Evolutionary conservation across 805 yeast species (phyloP).

Genomic region (Metschnikowia anglica): DNA sequence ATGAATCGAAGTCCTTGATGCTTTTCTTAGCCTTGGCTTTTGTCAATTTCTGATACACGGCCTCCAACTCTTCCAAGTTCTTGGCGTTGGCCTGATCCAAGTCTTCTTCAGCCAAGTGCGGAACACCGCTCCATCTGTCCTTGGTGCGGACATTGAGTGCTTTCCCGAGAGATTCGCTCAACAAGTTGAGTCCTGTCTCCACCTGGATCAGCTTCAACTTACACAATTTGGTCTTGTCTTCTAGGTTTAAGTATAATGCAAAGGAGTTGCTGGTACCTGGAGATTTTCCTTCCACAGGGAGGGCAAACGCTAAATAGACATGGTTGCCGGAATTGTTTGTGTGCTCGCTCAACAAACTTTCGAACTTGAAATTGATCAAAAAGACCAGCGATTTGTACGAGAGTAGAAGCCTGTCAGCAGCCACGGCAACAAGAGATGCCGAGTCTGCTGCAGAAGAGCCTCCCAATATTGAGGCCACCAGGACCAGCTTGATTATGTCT

Average conservation of each 20-base stretch:
- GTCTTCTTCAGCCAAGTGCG: conserved; percentile 24
- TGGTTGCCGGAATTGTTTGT: conserved; percentile 29
- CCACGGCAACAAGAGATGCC: conserved; percentile 39
- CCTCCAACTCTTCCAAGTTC: conserved; percentile 18
- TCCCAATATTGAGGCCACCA: conserved; percentile 21
- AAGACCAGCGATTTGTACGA: conserved; percentile 40
- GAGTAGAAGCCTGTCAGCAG: conserved; percentile 48
- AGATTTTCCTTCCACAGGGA: conserved; percentile 45
- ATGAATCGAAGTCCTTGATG: conserved; percentile 21
- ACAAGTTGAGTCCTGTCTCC: conserved; percentile 64
- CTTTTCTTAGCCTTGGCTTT: conserved; percentile 6
- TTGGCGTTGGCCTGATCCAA: conserved; percentile 19
- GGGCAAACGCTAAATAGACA: conserved; percentile 20
- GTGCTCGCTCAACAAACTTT: conserved; percentile 37
- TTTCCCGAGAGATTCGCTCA: conserved; percentile 70
- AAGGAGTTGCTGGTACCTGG: conserved; percentile 40
- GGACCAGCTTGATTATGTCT: conserved; percentile 19
- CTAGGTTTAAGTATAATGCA: conserved; percentile 42
- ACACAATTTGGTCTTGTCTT: conserved; percentile 43
- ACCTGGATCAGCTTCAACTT: conserved; percentile 47
- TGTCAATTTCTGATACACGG: conserved; percentile 19
- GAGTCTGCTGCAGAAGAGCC: conserved; percentile 7
- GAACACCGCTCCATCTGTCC: conserved; percentile 27
- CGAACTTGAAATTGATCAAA: conserved; percentile 46
- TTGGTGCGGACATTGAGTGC: conserved; percentile 32